Conservation (phyloP, 169 alveolate species). For the Toxoplasma gondii region DNA sequence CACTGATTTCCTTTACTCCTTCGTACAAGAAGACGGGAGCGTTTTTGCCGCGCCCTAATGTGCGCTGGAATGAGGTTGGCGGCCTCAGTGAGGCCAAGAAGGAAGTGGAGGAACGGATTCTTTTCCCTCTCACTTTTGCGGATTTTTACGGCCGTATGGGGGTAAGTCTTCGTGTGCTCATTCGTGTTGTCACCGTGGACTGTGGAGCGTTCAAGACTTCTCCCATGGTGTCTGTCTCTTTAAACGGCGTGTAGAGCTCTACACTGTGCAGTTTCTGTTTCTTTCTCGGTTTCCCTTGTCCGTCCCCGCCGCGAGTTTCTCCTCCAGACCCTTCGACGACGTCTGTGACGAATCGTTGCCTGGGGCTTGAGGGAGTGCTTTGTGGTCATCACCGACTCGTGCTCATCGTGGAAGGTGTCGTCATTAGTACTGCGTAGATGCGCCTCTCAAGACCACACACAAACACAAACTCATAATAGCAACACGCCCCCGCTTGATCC, state of each 20-base stretch:
- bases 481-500: too few relatives aligned
- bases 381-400: too few relatives aligned
- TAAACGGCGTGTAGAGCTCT: too few relatives aligned
- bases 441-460: too few relatives aligned
- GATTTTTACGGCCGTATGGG: constrained; percentile 34
- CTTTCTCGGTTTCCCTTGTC: neutral
- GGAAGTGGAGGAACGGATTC: constrained; percentile 67
- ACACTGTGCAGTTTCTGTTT: neutral
- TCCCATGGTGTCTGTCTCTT: too few relatives aligned
- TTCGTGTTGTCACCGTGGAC: constrained; percentile 50
- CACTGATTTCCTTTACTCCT: neutral
- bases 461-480: too few relatives aligned
- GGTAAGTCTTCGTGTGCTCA: neutral
- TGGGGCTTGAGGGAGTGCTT: too few relatives aligned
- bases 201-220: neutral
- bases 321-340: too few relatives aligned
- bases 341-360: too few relatives aligned
- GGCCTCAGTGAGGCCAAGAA: constrained; percentile 53
- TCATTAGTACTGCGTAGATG: too few relatives aligned
- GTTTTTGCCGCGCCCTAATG: constrained; percentile 55
- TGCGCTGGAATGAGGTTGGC: constrained; percentile 71
- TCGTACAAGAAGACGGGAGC: constrained; percentile 3
- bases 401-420: too few relatives aligned
- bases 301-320: too few relatives aligned
- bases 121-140: constrained; percentile 60